Conservation (phyloP, 257 asterid genomes). For the Thymus quinquecostatus region DNA sequence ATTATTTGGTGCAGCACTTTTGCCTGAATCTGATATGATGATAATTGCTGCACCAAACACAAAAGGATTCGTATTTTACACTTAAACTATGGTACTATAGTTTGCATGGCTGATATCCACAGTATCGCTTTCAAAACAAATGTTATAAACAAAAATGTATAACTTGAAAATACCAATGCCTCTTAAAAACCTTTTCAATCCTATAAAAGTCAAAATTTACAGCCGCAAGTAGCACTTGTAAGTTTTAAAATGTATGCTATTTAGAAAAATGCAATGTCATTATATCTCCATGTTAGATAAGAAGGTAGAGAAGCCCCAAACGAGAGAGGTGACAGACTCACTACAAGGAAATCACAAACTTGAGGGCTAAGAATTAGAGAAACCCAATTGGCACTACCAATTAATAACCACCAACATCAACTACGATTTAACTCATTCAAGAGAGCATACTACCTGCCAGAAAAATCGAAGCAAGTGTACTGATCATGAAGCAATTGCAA, state of each 20-base stretch:
- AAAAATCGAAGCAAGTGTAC: slow-evolving; percentile 91
- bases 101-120: not conserved
- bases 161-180: not conserved
- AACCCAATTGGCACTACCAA: slow-evolving; percentile 5
- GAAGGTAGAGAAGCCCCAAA: not conserved
- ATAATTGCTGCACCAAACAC: not conserved
- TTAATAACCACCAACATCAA: slow-evolving; percentile 13
- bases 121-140: not conserved
- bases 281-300: not conserved
- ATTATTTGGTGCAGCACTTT: not conserved
- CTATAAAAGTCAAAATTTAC: not conserved
- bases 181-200: not conserved
- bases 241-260: not conserved
- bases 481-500: slow-evolving; percentile 71
- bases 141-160: not conserved
- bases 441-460: slow-evolving; percentile 70
- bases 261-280: not conserved
- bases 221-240: not conserved
- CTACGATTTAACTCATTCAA: slow-evolving; percentile 17
- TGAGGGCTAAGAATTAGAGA: not conserved
- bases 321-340: not conserved
- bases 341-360: not conserved
- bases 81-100: not conserved
- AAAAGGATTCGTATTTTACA: not conserved
- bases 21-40: not conserved